Evolutionary conservation across 116 monocot species (phyloP).

Genomic region (Zostera marina): DNA sequence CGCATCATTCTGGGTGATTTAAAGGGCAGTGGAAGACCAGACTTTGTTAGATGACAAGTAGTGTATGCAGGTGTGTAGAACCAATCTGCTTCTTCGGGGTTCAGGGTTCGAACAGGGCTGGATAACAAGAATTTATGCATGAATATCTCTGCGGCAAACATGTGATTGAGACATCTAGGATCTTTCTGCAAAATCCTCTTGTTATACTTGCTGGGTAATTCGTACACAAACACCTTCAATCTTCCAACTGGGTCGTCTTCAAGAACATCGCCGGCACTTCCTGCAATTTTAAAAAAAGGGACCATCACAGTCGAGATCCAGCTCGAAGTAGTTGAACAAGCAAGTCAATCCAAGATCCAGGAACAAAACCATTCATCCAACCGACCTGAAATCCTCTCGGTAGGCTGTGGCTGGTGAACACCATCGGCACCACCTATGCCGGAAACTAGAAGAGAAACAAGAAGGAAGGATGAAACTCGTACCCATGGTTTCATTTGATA

Average conservation of each 20-base stretch:
- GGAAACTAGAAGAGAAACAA: constrained; percentile 8
- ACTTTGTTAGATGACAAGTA: constrained; percentile 84
- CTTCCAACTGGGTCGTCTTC: constrained; percentile 92
- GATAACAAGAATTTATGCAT: constrained; percentile 94
- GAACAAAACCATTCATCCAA: not conserved
- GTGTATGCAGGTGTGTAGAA: constrained; percentile 94
- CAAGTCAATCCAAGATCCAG: constrained; percentile 2
- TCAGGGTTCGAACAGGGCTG: constrained; percentile 85
- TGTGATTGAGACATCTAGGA: constrained; percentile 80
- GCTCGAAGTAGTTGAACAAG: not conserved
- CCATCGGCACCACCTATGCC: constrained; percentile 16
- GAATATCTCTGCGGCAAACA: constrained; percentile 98
- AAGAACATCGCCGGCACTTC: constrained; percentile 90
- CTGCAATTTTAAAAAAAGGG: constrained; percentile 1
- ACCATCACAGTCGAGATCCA: too few species aligned
- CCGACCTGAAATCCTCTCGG: constrained; percentile 74
- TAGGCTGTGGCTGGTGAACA: constrained; percentile 21
- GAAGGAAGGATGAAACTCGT: constrained; percentile 16
- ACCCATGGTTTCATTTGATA: constrained; percentile 10
- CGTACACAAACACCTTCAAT: constrained; percentile 90
- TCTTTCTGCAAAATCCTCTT: constrained; percentile 87
- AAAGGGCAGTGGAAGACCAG: constrained; percentile 86
- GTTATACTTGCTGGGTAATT: constrained; percentile 93
- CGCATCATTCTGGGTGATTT: constrained; percentile 95
- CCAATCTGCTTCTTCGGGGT: constrained; percentile 98